Percentiles rank a stretch among this genome's conserved stretches.
phyloP scores from a whole-genome alignment of 441 rosid species.

The Erodium chrysanthum region DNA sequence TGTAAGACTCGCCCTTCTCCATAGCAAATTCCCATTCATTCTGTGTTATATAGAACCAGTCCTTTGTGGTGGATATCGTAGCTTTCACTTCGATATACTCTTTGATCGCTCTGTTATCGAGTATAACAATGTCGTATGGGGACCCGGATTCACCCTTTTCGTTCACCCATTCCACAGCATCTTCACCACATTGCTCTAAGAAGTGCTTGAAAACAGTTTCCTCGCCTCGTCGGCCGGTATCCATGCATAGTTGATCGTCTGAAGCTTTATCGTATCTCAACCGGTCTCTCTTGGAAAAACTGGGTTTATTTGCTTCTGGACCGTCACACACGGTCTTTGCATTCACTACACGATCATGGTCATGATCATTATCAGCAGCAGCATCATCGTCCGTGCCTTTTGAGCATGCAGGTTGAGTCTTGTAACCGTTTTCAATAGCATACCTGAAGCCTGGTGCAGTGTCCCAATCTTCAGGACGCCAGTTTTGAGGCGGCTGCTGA shows the following conservation, averaged over 20 bases:
- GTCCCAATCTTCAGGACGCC: constrained; percentile 75
- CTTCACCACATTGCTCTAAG: constrained; percentile 25
- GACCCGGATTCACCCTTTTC: constrained; percentile 61
- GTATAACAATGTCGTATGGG: constrained; percentile 68
- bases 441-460: constrained; percentile 42
- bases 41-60: constrained; percentile 63
- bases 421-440: constrained; percentile 31
- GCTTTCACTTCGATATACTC: constrained; percentile 88
- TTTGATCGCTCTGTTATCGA: constrained; percentile 29
- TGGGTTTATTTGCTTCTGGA: constrained; percentile 24
- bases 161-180: constrained; percentile 63
- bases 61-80: constrained; percentile 54
- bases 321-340: constrained; percentile 20
- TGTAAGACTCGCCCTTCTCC: constrained; percentile 56
- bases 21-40: constrained; percentile 84
- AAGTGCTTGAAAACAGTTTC: constrained; percentile 66
- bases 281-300: constrained; percentile 45
- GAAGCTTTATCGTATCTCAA: constrained; percentile 43
- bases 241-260: constrained; percentile 35
- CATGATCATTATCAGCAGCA: constrained; percentile 16
- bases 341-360: constrained; percentile 21
- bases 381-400: constrained; percentile 15
- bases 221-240: constrained; percentile 70
- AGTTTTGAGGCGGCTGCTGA: constrained; percentile 26
- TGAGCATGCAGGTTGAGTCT: constrained; percentile 20